phyloP scores from a whole-genome alignment of 805 yeast genomes.

The Grigorovia transvaalensis region DNA sequence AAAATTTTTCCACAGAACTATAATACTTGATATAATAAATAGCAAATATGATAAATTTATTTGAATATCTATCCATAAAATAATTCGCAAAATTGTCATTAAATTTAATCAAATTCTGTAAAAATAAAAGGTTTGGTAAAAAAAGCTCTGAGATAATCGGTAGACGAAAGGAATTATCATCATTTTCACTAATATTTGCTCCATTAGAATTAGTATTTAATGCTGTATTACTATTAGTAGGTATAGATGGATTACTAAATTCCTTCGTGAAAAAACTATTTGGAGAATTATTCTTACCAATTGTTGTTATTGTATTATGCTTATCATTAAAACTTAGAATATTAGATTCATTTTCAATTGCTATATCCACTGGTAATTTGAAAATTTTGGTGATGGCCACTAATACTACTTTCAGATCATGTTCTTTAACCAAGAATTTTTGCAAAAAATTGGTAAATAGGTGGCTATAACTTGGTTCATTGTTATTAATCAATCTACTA shows the following conservation, averaged over 20 bases:
- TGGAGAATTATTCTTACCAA: not conserved
- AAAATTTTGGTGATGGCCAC: conserved; percentile 39
- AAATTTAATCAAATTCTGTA: conserved; percentile 72
- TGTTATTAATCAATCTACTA: not conserved
- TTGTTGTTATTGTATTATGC: not conserved
- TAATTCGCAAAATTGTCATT: conserved; percentile 45
- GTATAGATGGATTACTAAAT: conserved; percentile 1
- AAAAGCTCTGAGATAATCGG: conserved; percentile 40
- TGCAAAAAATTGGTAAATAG: conserved; percentile 1
- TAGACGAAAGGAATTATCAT: conserved; percentile 12
- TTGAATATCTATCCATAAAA: conserved; percentile 37
- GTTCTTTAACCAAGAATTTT: conserved; percentile 42
- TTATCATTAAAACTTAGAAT: conserved; percentile 20
- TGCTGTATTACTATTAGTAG: not conserved
- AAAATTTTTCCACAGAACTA: conserved; percentile 10
- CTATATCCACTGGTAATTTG: conserved; percentile 34
- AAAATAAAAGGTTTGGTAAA: conserved; percentile 46
- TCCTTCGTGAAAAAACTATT: not conserved
- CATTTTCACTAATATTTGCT: conserved; percentile 1
- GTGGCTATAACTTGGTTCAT: not conserved
- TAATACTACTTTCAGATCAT: conserved; percentile 43
- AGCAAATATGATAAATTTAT: conserved; percentile 44
- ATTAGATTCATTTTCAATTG: conserved; percentile 31
- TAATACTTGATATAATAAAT: conserved; percentile 48
- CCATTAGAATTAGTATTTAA: conserved; percentile 1